Conservation (phyloP, 2,329 filamentous ascomycete genomes). For the Fusarium begoniae region DNA sequence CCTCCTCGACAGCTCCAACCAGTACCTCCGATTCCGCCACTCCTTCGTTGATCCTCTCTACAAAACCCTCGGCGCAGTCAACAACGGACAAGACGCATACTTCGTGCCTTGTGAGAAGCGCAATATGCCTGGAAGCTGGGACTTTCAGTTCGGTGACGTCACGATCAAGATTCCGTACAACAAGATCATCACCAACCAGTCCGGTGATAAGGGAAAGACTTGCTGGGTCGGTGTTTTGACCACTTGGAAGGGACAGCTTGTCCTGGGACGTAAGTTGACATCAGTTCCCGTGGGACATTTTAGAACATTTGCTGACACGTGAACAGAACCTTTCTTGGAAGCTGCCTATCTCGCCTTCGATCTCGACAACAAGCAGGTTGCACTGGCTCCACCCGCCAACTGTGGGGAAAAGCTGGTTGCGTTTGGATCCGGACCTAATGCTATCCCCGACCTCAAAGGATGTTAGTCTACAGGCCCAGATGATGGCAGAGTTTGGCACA, state of each 20-base stretch:
- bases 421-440: neutral
- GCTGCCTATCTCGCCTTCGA: neutral
- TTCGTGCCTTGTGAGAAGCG: neutral
- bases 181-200: neutral
- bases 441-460: neutral
- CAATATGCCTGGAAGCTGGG: neutral
- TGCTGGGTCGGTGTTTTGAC: neutral
- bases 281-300: accelerated
- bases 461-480: neutral
- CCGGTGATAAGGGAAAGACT: neutral
- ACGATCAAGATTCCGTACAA: neutral
- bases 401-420: neutral
- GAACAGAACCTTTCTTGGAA: neutral
- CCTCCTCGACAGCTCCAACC: neutral
- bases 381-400: neutral
- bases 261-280: neutral
- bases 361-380: neutral
- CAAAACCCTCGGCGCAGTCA: neutral
- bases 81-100: neutral
- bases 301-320: neutral
- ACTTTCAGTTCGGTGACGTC: neutral
- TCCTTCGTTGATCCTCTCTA: neutral
- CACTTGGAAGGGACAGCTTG: neutral
- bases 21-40: neutral
- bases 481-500: too few relatives aligned